Conservation (phyloP, 495 filamentous ascomycete species). For the Ramalina intermedia region DNA sequence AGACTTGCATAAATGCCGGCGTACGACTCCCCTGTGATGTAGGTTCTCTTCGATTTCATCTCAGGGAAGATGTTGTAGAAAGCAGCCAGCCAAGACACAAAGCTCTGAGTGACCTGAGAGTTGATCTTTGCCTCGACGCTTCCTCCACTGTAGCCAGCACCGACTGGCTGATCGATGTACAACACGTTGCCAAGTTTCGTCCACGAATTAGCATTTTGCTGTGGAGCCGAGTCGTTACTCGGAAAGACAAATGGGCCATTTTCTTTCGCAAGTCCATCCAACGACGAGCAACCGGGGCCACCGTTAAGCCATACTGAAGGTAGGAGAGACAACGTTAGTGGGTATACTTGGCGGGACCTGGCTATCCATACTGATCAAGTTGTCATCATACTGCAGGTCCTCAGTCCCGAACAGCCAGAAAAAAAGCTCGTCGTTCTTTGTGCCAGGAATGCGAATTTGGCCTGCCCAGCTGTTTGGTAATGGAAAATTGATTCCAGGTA, state of each 20-base stretch:
- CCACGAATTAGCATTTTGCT: slow-evolving; percentile 80
- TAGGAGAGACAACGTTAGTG: slow-evolving; percentile 30
- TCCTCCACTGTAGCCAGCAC: slow-evolving; percentile 25
- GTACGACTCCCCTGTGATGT: slow-evolving; percentile 30
- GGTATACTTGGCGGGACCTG: too few relatives aligned
- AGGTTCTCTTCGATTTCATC: slow-evolving; percentile 22
- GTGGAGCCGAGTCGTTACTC: slow-evolving; percentile 54
- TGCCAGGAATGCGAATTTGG: slow-evolving; percentile 22
- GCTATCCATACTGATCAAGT: slow-evolving; percentile 23
- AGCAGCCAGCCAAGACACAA: slow-evolving; percentile 23
- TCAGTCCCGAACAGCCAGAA: slow-evolving; percentile 30
- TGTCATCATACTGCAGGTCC: slow-evolving; percentile 18
- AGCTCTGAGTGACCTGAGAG: slow-evolving; percentile 21
- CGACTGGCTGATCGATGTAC: slow-evolving; percentile 23
- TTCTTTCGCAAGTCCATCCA: slow-evolving; percentile 91
- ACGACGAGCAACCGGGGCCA: slow-evolving; percentile 88
- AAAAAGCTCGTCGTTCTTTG: slow-evolving; percentile 23
- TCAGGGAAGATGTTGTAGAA: slow-evolving; percentile 24
- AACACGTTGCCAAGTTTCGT: slow-evolving; percentile 19
- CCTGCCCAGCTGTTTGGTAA: slow-evolving; percentile 29
- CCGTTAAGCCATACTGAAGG: slow-evolving; percentile 93
- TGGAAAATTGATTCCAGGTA: slow-evolving; percentile 2
- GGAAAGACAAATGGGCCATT: slow-evolving; percentile 67
- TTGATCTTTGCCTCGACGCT: slow-evolving; percentile 22
- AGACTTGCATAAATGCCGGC: slow-evolving; percentile 21